Evolutionary conservation across 2,329 filamentous ascomycete genomes (phyloP), one percentile per base, ranked within the genome.

Genomic region (Cercospora beticola): DNA sequence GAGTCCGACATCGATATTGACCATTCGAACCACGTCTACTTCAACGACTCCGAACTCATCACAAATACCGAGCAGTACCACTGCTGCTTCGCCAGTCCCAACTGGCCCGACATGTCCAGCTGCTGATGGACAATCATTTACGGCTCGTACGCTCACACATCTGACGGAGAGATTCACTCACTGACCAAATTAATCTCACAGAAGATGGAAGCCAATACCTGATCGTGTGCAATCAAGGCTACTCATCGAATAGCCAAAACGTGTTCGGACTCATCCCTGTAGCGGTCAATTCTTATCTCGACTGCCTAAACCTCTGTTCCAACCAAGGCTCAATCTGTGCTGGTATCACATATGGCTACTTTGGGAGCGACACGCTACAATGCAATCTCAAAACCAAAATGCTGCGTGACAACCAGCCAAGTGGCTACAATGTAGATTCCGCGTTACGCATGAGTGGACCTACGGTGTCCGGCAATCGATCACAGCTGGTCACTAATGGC

Each of bases 321-420:
- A 60, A 61, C 8, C 58, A 66, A 16, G 64, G 57, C 0, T 61
- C 64, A 3, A 43, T 61, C 12, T 66, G 64, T n/a, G 28, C 56
- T 28, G 64, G 64, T 6, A 16, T 54, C 5, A 61, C 28, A 16
- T 66, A 62, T 31, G 56, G 36, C 4, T 36, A 33, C 31, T 65
- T 60, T 16, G 33, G 62, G 1, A 52, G 43, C 31, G n/a, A 40
- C 9, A 61, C 26, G 26, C 18, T 36, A 1, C 56, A 66, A 60
- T 66, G 64, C 28, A 66, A 61, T 33, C 43, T 61, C 16, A 66
- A 66, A 30, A 56, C 57, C 6, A 60, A 31, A 43, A 66, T 66
- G 64, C n/a, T 58, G n/a, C 26, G 30, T 16, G 58, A 49, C 26
- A 49, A 65, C 18, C 63, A 49, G 26, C n/a, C 28, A 5, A 31